Evolutionary conservation across 1,139 yeast genomes (phyloP).

Genomic region (Arxiozyma slooffiae): DNA sequence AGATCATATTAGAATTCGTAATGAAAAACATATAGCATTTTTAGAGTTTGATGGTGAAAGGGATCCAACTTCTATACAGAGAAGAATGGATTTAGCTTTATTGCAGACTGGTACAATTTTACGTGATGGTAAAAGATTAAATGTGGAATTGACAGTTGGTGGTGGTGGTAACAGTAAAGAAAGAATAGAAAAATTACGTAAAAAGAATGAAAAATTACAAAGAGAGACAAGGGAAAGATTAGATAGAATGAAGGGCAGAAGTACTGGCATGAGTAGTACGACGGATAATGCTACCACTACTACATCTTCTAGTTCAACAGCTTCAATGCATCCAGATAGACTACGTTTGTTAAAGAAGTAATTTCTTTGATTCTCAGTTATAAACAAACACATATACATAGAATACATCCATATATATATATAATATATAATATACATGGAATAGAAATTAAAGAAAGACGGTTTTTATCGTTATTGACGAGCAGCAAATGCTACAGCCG

Average conservation of each 20-base stretch:
- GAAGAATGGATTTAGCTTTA: conserved; percentile 73
- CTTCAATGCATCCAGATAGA: conserved; percentile 28
- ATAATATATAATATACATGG: no score
- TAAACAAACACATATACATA: no score
- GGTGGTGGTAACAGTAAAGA: conserved; percentile 88
- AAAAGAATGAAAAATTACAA: conserved; percentile 64
- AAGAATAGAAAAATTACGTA: conserved; percentile 61
- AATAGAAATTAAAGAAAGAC: no score
- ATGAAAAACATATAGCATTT: conserved; percentile 86
- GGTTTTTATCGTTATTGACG: no score
- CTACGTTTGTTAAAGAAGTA: conserved; percentile 17
- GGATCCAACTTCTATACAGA: conserved; percentile 50
- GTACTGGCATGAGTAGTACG: background rate
- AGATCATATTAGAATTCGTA: conserved; percentile 63
- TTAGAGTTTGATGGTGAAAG: conserved; percentile 63
- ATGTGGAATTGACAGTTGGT: conserved; percentile 93
- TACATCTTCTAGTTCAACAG: conserved; percentile 2
- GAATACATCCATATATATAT: no score
- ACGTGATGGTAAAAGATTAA: conserved; percentile 57
- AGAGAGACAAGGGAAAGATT: conserved; percentile 53
- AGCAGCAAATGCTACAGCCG: no score
- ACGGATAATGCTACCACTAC: conserved; percentile 1
- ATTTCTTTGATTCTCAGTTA: background rate
- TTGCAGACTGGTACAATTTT: conserved; percentile 68
- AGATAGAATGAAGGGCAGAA: conserved; percentile 22